phyloP scores from a whole-genome alignment of 2,329 filamentous ascomycete species.

The Ascochyta viciae-villosae region DNA sequence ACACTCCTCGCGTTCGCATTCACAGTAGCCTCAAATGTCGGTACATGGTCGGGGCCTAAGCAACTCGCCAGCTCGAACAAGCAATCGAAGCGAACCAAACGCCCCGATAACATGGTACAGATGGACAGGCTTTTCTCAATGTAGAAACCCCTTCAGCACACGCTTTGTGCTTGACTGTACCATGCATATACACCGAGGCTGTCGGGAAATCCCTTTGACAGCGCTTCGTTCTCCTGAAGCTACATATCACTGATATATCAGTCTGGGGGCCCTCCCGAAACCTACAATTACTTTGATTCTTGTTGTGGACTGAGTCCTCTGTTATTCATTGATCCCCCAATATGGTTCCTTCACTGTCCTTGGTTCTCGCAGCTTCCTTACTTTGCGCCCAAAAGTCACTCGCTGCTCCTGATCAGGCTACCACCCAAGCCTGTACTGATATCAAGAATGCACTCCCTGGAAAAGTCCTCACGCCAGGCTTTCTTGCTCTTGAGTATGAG shows the following conservation, averaged over 20 bases:
- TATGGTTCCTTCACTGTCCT: neutral
- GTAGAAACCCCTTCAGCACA: neutral
- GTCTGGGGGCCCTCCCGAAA: neutral
- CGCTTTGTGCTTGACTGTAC: neutral
- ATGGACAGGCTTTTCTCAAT: neutral
- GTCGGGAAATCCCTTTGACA: neutral
- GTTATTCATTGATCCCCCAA: neutral
- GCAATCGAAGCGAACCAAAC: slow-evolving; percentile 3
- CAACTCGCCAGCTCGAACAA: neutral
- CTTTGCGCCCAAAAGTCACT: slow-evolving; percentile 10
- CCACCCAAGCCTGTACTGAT: slow-evolving; percentile 27
- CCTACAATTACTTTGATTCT: neutral
- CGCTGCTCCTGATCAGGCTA: slow-evolving; percentile 25
- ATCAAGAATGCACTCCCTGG: slow-evolving; percentile 28
- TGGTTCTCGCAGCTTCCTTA: neutral
- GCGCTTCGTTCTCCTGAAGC: neutral
- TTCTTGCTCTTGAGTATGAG: slow-evolving; percentile 28
- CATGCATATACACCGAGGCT: neutral
- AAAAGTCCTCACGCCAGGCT: slow-evolving; percentile 24
- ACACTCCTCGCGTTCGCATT: slow-evolving; percentile 7
- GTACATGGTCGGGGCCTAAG: neutral
- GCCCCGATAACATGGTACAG: neutral
- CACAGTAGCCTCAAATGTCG: neutral
- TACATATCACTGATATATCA: no score
- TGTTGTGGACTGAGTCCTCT: neutral